Base-by-base conservation (phyloP, 75 land plant genomes). In the Pinus albicaulis region DNA sequence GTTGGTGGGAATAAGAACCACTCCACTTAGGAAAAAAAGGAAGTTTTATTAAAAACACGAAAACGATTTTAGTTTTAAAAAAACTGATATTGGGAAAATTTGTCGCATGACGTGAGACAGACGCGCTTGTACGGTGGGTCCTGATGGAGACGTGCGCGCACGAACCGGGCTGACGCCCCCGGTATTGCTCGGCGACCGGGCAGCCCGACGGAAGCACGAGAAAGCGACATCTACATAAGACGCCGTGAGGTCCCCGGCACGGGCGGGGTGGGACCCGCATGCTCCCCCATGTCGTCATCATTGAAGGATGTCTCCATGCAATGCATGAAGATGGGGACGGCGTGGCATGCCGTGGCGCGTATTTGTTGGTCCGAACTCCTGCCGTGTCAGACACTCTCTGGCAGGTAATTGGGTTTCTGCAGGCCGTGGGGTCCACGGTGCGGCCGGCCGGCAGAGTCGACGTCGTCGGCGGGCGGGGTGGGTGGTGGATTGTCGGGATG, bases 401-500 rank as follows among this genome's bases (percentile, higher is more conserved):
- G 11, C 3, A 44, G 12, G 23, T 6, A 0, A 64, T 16, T 34
- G 15, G 36, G 36, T 3, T 10, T 3, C 2, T 6, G 70, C 70
- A 19, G 34, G 48, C 7, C 17, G 44, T 16, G 12, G n/a, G n/a
- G 34, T 34, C 41, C 17, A 44, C n/a, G 20, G 22, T 4, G 71
- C 48, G 20, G 23, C 23, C 48, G 16, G 71, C 41, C 68, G 68
- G 16, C 38, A 44, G 71, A 44, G 24, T 68, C 41, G 71, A 68
- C 71, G 71, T 68, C 38, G 71, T 44, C 71, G 71, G 48, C 71
- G 71, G 71, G 71, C 71, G 71, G 52, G 71, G 71, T 68, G 71
- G 71, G 71, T 68, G 71, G 48, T 68, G 71, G 41, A 7, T 38
- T 68, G 71, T 68, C 71, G 71, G 71, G 44, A 68, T 68, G 71